These are phyloP conservation scores for Hysterangium stoloniferum DNA, from an alignment of 768 basidiomycete genomes.

Conservation along the genomic window DNA sequence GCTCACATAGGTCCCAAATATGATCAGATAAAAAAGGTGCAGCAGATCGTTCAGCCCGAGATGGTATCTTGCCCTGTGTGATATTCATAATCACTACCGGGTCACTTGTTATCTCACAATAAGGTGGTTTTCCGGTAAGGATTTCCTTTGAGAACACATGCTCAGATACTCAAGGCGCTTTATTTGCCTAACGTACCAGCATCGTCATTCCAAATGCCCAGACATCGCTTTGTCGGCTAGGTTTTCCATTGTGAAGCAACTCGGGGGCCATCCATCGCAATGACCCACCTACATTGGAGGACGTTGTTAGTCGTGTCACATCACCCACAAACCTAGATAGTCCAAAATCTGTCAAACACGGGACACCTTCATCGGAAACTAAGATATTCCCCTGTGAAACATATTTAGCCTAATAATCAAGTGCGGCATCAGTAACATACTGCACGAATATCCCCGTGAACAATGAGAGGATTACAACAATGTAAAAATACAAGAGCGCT, in stretches of 20 bases:
- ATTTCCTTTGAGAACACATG: background rate
- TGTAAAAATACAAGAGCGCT: too few species aligned
- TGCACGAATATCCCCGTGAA: too few species aligned
- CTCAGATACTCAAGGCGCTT: background rate
- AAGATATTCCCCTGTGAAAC: constrained; percentile 1
- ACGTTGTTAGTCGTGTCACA: background rate
- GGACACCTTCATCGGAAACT: background rate
- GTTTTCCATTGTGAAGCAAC: background rate
- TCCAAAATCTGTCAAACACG: constrained; percentile 1
- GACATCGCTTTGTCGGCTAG: background rate
- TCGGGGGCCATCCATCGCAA: constrained; percentile 1
- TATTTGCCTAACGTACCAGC: background rate
- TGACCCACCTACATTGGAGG: background rate
- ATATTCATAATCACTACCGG: background rate
- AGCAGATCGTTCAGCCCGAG: background rate
- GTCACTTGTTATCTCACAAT: background rate
- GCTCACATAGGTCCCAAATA: background rate
- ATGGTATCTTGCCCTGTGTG: background rate
- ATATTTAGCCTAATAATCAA: too few species aligned
- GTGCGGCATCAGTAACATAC: too few species aligned
- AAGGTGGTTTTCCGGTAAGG: background rate
- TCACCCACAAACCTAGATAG: background rate
- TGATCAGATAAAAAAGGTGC: background rate
- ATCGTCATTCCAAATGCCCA: constrained; percentile 5
- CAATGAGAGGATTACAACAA: too few species aligned